These are phyloP conservation scores for Yamadazyma akitaensis DNA, from an alignment of 805 yeast species.

Conservation along the genomic window DNA sequence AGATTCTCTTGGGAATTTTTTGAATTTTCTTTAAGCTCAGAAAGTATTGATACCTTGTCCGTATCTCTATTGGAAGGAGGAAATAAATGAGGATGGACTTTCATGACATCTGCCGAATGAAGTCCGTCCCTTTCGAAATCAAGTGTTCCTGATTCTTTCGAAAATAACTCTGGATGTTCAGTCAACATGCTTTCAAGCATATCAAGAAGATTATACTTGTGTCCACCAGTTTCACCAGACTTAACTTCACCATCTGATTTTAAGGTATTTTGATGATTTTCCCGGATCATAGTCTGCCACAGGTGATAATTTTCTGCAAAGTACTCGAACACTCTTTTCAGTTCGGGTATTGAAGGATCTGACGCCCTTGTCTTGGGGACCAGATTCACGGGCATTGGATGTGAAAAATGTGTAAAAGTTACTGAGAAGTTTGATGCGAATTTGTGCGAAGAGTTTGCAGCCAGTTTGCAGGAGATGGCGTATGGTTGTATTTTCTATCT, in stretches of 20 bases:
- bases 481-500: too few relatives aligned
- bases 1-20: background rate
- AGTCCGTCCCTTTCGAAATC: background rate
- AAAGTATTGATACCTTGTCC: too few relatives aligned
- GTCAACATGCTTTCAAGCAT: background rate
- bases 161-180: constrained; percentile 1
- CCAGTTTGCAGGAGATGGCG: background rate
- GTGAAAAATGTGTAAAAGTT: background rate
- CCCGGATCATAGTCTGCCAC: constrained; percentile 34
- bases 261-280: background rate
- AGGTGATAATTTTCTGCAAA: constrained; percentile 35
- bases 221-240: background rate
- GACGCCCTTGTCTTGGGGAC: background rate
- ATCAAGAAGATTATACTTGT: background rate
- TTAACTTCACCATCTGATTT: background rate
- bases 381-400: background rate
- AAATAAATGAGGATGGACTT: background rate
- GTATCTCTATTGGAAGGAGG: background rate
- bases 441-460: constrained; percentile 3
- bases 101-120: background rate
- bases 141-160: background rate
- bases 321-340: constrained; percentile 23
- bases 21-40: background rate
- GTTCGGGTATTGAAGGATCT: background rate
- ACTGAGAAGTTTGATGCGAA: background rate